A percentile compares a stretch with the other conserved stretches of the same genome.
Conservation (phyloP, 129 eudicot genomes). For the Flaveria trinervia region DNA sequence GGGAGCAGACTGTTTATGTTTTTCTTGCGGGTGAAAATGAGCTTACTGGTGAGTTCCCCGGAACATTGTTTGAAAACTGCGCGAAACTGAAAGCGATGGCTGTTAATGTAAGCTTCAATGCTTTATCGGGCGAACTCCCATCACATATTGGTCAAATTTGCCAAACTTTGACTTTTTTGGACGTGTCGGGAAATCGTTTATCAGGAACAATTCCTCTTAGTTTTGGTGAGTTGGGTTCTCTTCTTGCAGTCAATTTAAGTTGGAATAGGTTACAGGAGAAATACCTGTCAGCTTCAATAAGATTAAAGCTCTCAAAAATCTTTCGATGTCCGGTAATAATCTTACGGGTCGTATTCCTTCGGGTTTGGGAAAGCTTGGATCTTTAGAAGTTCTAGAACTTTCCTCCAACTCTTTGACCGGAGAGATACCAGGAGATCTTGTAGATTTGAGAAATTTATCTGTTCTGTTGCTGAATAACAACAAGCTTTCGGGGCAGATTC, state of each 20-base stretch:
- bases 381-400: slow-evolving; percentile 65
- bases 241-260: slow-evolving; percentile 64
- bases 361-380: slow-evolving; percentile 52
- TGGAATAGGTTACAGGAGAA: slow-evolving; percentile 52
- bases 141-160: slow-evolving; percentile 48
- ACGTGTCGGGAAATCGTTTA: slow-evolving; percentile 54
- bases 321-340: slow-evolving; percentile 58
- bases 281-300: slow-evolving; percentile 58
- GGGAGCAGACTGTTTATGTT: slow-evolving; percentile 55
- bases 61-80: slow-evolving; percentile 54
- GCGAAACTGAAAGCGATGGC: slow-evolving; percentile 44
- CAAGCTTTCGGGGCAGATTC: slow-evolving; percentile 63
- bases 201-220: slow-evolving; percentile 52
- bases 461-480: slow-evolving; percentile 67
- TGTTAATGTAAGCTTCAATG: slow-evolving; percentile 60
- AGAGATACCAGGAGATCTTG: slow-evolving; percentile 62
- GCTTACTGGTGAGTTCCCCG: slow-evolving; percentile 57
- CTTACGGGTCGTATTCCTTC: slow-evolving; percentile 59
- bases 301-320: slow-evolving; percentile 49
- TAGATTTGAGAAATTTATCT: slow-evolving; percentile 45
- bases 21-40: slow-evolving; percentile 67
- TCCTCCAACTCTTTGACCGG: slow-evolving; percentile 60
- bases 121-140: slow-evolving; percentile 59
- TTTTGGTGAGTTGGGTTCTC: slow-evolving; percentile 52
- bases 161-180: slow-evolving; percentile 46